Evolutionary conservation across 768 basidiomycete genomes (phyloP).

Genomic region (Mrakia blollopis): DNA sequence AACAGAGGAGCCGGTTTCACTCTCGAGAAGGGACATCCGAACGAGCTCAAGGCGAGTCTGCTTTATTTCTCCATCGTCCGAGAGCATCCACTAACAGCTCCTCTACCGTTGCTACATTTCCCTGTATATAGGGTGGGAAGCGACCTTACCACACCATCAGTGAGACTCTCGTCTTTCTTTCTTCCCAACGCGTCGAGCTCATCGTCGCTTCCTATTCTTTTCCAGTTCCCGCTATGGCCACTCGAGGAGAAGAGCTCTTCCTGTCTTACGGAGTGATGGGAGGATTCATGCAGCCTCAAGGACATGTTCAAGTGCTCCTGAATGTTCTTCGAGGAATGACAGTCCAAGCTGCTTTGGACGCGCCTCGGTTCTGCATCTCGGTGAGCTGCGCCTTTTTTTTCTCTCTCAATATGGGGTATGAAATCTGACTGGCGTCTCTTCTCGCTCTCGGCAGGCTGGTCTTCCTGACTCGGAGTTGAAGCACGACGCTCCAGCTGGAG

Average conservation of each 20-base stretch:
- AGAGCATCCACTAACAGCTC: not conserved
- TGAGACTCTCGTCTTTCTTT: not conserved
- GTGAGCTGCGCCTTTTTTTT: not conserved
- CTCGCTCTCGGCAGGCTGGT: not conserved
- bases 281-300: constrained; percentile 81
- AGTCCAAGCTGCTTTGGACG: constrained; percentile 83
- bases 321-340: constrained; percentile 84
- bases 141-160: constrained; percentile 87
- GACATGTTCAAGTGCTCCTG: constrained; percentile 88
- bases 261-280: constrained; percentile 56
- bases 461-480: constrained; percentile 46
- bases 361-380: constrained; percentile 93
- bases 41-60: constrained; percentile 60
- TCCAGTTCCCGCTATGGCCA: constrained; percentile 70
- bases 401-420: too few relatives aligned
- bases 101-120: too few relatives aligned
- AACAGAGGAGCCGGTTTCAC: constrained; percentile 85
- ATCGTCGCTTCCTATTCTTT: not conserved
- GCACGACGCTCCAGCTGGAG: constrained; percentile 52
- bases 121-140: constrained; percentile 53
- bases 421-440: too few relatives aligned
- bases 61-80: not conserved
- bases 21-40: constrained; percentile 74
- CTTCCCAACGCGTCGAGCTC: too few relatives aligned
- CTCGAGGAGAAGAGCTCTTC: constrained; percentile 73